Base-by-base conservation (phyloP, 2,329 filamentous ascomycete species). In the Hypoxylon sp. region DNA sequence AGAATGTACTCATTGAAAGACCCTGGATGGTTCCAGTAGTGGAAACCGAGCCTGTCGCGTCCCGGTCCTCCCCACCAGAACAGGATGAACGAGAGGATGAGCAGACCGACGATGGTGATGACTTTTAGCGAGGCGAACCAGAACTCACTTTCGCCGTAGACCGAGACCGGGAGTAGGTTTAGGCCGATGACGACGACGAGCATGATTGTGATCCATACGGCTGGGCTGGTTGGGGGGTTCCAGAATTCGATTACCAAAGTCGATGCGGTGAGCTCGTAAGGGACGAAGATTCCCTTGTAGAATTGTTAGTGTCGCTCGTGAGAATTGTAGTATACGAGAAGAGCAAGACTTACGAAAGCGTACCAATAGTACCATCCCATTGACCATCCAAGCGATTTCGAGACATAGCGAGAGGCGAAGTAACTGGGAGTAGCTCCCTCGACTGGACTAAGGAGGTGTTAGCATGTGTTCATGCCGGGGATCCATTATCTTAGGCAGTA, bases 61-160 rank as follows among this genome's bases (percentile, higher is more conserved):
- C 72, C 74, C 0, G 82, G 82, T 0, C 78, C 80, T 20, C 82
- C 83, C 8, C 83, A 82, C 34, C 81, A 78, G 65, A 79, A 79
- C 24, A 85, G 73, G 5, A 84, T 76, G 8, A 85, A 63, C 30
- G 78, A 79, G 7, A 85, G 74, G 48, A 86, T 78, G 65, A 85
- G 79, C 10, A 85, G 74, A 13, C 82, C 81, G 26, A 83, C 70
- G 43, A 85, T 84, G 8, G 80, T 77, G 10, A 84, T 75, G 39
- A 86, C 78, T 69, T 86, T 86, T 65, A 85, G 73, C 20, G 65
- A 67, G 20, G 81, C 79, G 51, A 84, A 83, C 73, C 79, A 81
- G 70, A 84, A 85, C 69, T 86, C 84, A 0, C 80, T 76, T 69
- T 86, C 84, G 1, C 82, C 84, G 60, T 84, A 86, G 61, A 80